phyloP scores from a whole-genome alignment of 2,329 filamentous ascomycete species.

The Sporothrix pallida region DNA sequence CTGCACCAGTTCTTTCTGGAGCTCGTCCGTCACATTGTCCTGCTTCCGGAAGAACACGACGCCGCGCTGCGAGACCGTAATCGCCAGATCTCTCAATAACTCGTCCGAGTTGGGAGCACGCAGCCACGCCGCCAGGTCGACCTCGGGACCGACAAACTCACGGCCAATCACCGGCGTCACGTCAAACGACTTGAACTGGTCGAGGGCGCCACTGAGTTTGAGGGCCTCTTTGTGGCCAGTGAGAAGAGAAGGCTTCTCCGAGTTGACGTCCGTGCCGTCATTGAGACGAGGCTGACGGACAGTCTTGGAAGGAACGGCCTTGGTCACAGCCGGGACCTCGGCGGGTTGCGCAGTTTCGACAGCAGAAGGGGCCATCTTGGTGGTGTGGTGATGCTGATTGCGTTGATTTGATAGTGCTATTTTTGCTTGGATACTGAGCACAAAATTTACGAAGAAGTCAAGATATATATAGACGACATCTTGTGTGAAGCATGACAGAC shows the following conservation, averaged over 20 bases:
- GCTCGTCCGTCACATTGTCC: constrained; percentile 42
- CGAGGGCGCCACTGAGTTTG: constrained; percentile 47
- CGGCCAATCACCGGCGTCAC: constrained; percentile 61
- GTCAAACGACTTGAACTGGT: constrained; percentile 54
- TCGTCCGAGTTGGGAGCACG: constrained; percentile 60
- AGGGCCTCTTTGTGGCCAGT: constrained; percentile 35
- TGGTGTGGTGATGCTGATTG: background rate
- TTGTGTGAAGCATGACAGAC: no score
- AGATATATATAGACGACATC: background rate
- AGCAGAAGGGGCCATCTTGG: constrained; percentile 18
- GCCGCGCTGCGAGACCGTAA: constrained; percentile 59
- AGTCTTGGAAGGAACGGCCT: background rate
- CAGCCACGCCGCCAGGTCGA: constrained; percentile 61
- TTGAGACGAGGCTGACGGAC: constrained; percentile 8
- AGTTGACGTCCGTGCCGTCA: constrained; percentile 2
- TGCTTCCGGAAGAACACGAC: constrained; percentile 59
- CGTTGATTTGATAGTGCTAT: no score
- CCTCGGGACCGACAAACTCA: constrained; percentile 52
- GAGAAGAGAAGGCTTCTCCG: background rate
- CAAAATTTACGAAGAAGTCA: background rate
- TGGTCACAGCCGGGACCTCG: background rate
- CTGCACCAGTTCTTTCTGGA: constrained; percentile 36
- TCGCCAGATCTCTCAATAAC: constrained; percentile 64
- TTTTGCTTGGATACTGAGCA: background rate
- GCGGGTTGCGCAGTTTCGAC: constrained; percentile 3